phyloP scores from a whole-genome alignment of 768 basidiomycete species.

The Neoboletus subvelutipes region DNA sequence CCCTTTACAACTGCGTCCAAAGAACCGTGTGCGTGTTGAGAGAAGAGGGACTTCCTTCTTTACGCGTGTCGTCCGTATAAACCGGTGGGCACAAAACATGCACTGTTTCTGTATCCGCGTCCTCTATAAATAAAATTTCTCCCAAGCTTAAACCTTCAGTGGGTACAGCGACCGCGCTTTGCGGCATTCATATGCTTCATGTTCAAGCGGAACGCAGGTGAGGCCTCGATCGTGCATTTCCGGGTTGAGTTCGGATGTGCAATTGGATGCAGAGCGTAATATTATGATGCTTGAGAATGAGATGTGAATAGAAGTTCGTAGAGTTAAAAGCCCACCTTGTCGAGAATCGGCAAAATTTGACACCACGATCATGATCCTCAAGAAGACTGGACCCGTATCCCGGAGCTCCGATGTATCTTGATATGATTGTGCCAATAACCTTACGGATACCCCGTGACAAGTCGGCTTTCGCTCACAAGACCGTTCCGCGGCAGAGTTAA shows the following conservation, averaged over 20 bases:
- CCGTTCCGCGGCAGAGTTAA: background rate
- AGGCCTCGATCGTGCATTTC: too few species aligned
- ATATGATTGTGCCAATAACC: background rate
- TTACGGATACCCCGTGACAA: background rate
- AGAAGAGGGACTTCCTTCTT: too few species aligned
- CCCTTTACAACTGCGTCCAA: background rate
- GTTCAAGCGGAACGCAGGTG: background rate
- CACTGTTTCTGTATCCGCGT: background rate
- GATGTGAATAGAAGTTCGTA: background rate
- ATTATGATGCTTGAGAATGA: background rate
- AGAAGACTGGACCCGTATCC: background rate
- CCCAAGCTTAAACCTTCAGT: background rate
- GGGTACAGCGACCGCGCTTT: background rate
- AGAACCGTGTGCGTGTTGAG: background rate
- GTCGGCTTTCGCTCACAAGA: background rate
- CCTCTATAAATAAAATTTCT: background rate
- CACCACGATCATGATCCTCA: background rate
- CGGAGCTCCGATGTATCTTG: background rate
- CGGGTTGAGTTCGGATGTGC: background rate
- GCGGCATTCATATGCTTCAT: background rate
- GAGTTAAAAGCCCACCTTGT: background rate
- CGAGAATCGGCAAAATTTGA: background rate
- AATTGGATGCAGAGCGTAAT: background rate
- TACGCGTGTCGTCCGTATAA: background rate
- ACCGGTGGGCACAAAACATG: background rate